Evolutionary conservation across 305 asterid genomes (phyloP).

Genomic region (Solanum hybrid): DNA sequence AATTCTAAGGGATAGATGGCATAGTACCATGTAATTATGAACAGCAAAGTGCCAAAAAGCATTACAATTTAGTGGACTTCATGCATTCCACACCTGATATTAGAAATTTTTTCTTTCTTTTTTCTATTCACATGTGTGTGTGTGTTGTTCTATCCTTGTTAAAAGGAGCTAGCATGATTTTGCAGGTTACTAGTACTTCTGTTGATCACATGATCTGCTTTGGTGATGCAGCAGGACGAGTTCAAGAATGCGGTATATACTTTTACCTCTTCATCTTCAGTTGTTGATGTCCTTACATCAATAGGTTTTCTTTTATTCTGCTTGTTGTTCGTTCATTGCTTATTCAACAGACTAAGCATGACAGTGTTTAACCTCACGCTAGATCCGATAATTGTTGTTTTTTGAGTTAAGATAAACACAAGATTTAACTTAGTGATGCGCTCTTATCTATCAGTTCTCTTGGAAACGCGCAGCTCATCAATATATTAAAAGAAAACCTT

Average conservation of each 20-base stretch:
- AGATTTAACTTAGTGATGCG: background rate
- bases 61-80: background rate
- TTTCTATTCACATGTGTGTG: background rate
- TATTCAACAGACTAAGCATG: background rate
- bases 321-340: background rate
- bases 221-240: conserved; percentile 81
- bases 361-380: background rate
- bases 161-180: background rate
- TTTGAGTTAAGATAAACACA: background rate
- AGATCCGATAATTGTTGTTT: background rate
- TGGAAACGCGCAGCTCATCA: background rate
- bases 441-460: background rate
- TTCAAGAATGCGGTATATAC: conserved; percentile 79
- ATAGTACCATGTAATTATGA: background rate
- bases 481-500: background rate
- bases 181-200: conserved; percentile 67
- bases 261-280: background rate
- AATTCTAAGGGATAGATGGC: background rate
- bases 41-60: background rate
- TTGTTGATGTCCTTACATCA: background rate
- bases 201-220: conserved; percentile 89
- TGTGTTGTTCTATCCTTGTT: too few species aligned
- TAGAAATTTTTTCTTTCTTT: background rate
- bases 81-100: background rate
- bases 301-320: background rate